Percentiles rank a stretch among this genome's conserved stretches.
Evolutionary conservation across 495 filamentous ascomycete species (phyloP).

Genomic region (Thermochaetoides thermophila): DNA sequence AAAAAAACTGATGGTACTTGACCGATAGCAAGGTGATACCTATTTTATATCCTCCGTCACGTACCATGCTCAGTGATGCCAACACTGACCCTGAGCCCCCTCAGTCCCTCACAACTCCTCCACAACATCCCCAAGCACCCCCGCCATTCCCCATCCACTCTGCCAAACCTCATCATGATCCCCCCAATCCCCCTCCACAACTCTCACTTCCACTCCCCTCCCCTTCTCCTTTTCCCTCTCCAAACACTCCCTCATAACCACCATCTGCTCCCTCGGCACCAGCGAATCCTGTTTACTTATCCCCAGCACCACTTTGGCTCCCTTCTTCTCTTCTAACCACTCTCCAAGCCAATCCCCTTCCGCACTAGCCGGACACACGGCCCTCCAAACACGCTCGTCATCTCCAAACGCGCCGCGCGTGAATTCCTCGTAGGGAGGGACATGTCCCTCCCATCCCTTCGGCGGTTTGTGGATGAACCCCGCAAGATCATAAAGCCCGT

Average conservation of each 20-base stretch:
- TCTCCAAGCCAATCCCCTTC: slow-evolving; percentile 10
- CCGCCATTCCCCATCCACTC: slow-evolving; percentile 11
- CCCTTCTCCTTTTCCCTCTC: slow-evolving; percentile 1
- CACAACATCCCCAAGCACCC: slow-evolving; percentile 9
- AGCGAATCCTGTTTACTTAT: slow-evolving; percentile 20
- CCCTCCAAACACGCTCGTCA: slow-evolving; percentile 36
- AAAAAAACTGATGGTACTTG: too few relatives aligned
- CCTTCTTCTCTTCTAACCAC: slow-evolving; percentile 7
- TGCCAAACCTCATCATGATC: slow-evolving; percentile 17
- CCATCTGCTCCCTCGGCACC: slow-evolving; percentile 19
- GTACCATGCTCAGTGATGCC: too few relatives aligned
- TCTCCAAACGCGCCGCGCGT: slow-evolving; percentile 48
- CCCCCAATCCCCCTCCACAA: slow-evolving; percentile 8
- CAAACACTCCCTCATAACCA: slow-evolving; percentile 12
- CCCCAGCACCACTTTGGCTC: slow-evolving; percentile 16
- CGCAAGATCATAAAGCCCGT: slow-evolving; percentile 52
- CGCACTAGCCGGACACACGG: slow-evolving; percentile 32
- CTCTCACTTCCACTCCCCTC: slow-evolving; percentile 3
- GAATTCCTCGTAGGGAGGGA: slow-evolving; percentile 43
- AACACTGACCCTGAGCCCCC: too few relatives aligned
- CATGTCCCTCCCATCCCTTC: slow-evolving; percentile 26
- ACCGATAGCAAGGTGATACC: too few relatives aligned
- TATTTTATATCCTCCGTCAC: too few relatives aligned
- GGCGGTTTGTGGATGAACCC: slow-evolving; percentile 21
- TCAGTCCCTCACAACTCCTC: too few relatives aligned